Evolutionary conservation across 2,329 filamentous ascomycete species (phyloP).

Genomic region (Aquanectria penicillioides): DNA sequence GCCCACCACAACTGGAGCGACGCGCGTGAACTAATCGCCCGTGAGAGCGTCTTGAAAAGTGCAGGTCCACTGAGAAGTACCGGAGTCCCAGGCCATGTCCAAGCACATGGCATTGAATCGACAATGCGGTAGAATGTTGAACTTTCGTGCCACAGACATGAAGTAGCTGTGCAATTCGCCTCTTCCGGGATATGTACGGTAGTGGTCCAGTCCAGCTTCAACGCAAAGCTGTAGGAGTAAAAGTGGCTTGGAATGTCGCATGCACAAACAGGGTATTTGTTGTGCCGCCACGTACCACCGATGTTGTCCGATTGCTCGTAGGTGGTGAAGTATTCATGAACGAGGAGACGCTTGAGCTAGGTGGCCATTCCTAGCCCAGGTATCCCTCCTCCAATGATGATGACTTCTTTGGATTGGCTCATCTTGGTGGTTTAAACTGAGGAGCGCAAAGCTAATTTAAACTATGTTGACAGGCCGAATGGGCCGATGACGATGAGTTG

Average conservation of each 20-base stretch:
- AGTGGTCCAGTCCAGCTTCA: constrained; percentile 10
- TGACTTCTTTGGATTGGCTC: constrained; percentile 1
- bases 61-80: neutral
- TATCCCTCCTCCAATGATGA: constrained; percentile 28
- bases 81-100: constrained; percentile 1
- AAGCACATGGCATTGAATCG: constrained; percentile 5
- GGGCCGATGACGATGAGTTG: neutral
- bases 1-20: constrained; percentile 6
- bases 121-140: constrained; percentile 9
- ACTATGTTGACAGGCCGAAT: no score
- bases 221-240: constrained; percentile 12
- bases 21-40: neutral
- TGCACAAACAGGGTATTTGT: constrained; percentile 13
- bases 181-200: constrained; percentile 3
- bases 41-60: constrained; percentile 2
- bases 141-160: constrained; percentile 8
- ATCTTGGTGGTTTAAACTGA: neutral
- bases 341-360: constrained; percentile 25
- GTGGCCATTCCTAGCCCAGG: constrained; percentile 30
- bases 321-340: constrained; percentile 25
- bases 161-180: constrained; percentile 11
- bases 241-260: constrained; percentile 18
- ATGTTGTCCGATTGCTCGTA: constrained; percentile 31
- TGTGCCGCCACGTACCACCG: constrained; percentile 31
- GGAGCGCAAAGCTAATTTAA: neutral